Base-by-base conservation (phyloP, 1,284 basidiomycete species). In the Mycena sp. region DNA sequence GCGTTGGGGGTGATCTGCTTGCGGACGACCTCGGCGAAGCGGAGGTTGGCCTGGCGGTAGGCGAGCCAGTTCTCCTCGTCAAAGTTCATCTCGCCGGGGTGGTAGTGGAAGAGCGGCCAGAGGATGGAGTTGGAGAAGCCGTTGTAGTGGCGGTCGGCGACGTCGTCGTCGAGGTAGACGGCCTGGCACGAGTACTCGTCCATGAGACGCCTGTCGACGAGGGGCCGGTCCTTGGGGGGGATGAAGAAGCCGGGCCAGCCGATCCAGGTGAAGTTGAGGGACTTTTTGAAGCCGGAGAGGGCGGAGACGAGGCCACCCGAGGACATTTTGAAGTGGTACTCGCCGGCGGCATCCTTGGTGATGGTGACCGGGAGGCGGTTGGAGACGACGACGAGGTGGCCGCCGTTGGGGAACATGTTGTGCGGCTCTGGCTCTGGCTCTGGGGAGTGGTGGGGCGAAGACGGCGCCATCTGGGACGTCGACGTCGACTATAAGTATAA, bases 21-120 rank as follows among this genome's bases (percentile, higher is more conserved):
- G 63, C 87, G 83, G 59, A 99, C 93, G 19, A 85, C 91, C 75
- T 98, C 92, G 1, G 98, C 97, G 74, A 99, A 99, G 65, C 89
- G 86, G 80, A 96, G 83, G 77, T 99, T 99, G 48, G 98, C 98
- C 77, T 98, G 95, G 35, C 97, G 90, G 79, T 99, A 99, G 1
- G 96, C 97, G 51, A 92, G 87, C 97, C 97, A 99, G 78, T 99
- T 94, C 73, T 93, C 93, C 80, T 98, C 95, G 80, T 99, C 97
- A 76, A 99, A 99, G 80, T 96, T 98, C 96, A 99, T 99, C 80
- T 98, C 96, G 69, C 96, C 95, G 16, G 95, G 95, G 77, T 98
- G 96, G 79, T 99, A 99, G 78, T 99, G 97, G 85, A 99, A 99
- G 49, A 99, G 84, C 0, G 97, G 97, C 97, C 97, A 99, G 40